Evolutionary conservation across 208 protist species (phyloP), one percentile per base, ranked within the genome.

Genomic region (Vickermania spadyakhi): DNA sequence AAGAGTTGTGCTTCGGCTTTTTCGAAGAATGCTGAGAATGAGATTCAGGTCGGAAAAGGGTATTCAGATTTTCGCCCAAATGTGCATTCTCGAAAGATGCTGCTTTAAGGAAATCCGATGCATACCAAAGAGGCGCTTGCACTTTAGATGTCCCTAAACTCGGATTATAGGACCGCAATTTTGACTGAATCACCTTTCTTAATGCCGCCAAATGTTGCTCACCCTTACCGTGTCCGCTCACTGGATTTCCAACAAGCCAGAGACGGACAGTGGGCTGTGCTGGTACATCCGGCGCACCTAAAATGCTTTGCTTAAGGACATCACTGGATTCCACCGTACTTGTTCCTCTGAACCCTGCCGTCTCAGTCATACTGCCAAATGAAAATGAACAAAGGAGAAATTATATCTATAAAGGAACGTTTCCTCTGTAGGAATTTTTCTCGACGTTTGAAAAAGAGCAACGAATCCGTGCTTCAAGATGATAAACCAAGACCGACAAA

Each of bases 161-260:
- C 36, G 36, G 36, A 45, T 45, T 45, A 18, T 45, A 45, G 36
- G 36, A 45, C 7, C 36, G 18, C 11, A 45, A 18, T 18, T 45
- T 55, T 27, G 7, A 26, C 13, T 55, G 51, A 55, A 70, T 53
- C 3, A 41, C 5, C 31, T n/a, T 26, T 4, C 3, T 2, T 14
- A 70, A 51, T 31, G 58, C 50, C 26, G 21, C 14, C 1, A 67
- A 25, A 27, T 59, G 49, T 5, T 11, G 31, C 23, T 61, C 52
- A 5, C 71, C 75, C n/a, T 60, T 65, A 1, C 80, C 80, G 1
- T 65, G 52, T 1, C 79, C 84, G 28, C 84, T 89, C 28, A 54
- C 70, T 3, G 79, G 75, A 56, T 92, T 87, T 29, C 64, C 77
- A 36, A 92, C 72, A 5, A 88, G 29, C 76, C 79, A 89, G 7